These are phyloP conservation scores for Monosporascus cannonballus DNA, from an alignment of 2,329 filamentous ascomycete genomes.

Conservation along the genomic window DNA sequence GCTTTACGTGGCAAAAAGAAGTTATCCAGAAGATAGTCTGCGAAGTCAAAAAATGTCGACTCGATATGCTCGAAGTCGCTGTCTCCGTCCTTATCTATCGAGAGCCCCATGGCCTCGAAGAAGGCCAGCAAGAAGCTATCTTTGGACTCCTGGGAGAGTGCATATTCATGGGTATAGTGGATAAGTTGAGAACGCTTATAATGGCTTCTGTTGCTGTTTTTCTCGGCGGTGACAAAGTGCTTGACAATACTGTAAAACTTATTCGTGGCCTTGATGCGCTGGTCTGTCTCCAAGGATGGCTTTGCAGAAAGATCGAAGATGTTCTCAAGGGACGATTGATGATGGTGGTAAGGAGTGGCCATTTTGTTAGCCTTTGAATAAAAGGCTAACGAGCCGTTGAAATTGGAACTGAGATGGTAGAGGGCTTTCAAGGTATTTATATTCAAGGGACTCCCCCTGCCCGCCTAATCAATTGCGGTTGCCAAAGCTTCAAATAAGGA, in stretches of 20 bases:
- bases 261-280: constrained; percentile 8
- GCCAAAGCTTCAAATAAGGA: too few relatives aligned
- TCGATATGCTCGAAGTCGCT: constrained; percentile 10
- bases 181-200: constrained; percentile 19
- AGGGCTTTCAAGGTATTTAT: too few relatives aligned
- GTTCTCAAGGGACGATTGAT: constrained; percentile 13
- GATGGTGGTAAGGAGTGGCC: constrained; percentile 6
- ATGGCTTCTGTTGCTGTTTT: constrained; percentile 4
- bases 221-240: constrained; percentile 9
- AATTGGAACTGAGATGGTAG: too few relatives aligned
- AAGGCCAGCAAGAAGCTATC: constrained; percentile 22
- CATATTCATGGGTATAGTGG: constrained; percentile 20
- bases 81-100: constrained; percentile 4
- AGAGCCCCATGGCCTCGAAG: constrained; percentile 16
- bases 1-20: constrained; percentile 21
- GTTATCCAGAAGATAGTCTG: constrained; percentile 18
- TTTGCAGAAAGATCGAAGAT: constrained; percentile 10
- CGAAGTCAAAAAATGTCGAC: constrained; percentile 15
- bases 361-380: not conserved
- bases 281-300: constrained; percentile 6
- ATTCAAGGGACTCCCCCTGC: too few relatives aligned
- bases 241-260: constrained; percentile 14
- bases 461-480: too few relatives aligned
- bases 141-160: constrained; percentile 15
- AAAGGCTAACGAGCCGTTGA: too few relatives aligned